Percentiles rank a stretch among this genome's conserved stretches.
phyloP scores from a whole-genome alignment of 192 early-diverging fungal genomes.

The Gaertneriomyces semiglobifer region DNA sequence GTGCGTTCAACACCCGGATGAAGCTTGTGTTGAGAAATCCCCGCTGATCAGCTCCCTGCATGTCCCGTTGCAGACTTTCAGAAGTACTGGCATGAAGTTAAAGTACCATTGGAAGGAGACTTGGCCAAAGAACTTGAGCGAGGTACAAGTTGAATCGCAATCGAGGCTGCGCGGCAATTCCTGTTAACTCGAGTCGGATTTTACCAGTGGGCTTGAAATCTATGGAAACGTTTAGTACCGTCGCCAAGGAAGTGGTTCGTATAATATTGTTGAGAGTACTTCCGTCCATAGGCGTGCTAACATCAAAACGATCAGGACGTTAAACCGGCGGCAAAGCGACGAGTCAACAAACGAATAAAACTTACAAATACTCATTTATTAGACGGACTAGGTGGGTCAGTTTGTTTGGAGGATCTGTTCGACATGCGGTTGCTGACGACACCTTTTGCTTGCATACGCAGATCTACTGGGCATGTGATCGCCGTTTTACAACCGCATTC shows the following conservation, averaged over 20 bases:
- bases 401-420: too few relatives aligned
- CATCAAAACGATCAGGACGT: not conserved
- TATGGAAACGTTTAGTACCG: constrained; percentile 68
- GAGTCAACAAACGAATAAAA: constrained; percentile 22
- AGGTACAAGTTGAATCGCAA: constrained; percentile 25
- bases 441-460: too few relatives aligned
- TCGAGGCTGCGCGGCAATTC: not conserved
- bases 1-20: not conserved
- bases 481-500: too few relatives aligned
- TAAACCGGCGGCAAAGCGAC: constrained; percentile 4
- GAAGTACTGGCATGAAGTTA: constrained; percentile 65
- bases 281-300: not conserved
- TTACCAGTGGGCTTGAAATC: constrained; percentile 62
- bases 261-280: not conserved
- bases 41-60: not conserved
- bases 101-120: constrained; percentile 69
- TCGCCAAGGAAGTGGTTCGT: constrained; percentile 49
- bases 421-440: too few relatives aligned
- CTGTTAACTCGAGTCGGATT: not conserved
- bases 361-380: constrained; percentile 30
- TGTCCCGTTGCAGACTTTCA: constrained; percentile 58
- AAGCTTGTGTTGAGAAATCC: not conserved
- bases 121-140: constrained; percentile 65
- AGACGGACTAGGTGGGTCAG: constrained; percentile 22
- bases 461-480: too few relatives aligned